Percentiles rank a stretch among this genome's conserved stretches.
phyloP scores from a whole-genome alignment of 1,139 yeast genomes.

The Yamadazyma epiphylla region DNA sequence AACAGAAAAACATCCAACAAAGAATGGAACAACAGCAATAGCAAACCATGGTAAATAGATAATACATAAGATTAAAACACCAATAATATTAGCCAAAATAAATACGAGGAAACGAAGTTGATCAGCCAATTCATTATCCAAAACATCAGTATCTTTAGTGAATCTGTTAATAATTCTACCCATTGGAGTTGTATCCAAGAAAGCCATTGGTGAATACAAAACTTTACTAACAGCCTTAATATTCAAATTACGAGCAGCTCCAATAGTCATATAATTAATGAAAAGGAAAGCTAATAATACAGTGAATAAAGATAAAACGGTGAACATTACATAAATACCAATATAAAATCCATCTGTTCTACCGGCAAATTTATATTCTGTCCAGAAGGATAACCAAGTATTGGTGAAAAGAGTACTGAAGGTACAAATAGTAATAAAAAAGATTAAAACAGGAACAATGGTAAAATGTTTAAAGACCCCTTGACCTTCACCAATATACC shows the following conservation, averaged over 20 bases:
- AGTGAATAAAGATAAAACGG: conserved; percentile 34
- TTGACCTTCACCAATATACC: conserved; percentile 56
- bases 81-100: conserved; percentile 53
- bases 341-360: conserved; percentile 58
- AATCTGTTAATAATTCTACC: conserved; percentile 60
- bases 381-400: conserved; percentile 88
- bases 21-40: conserved; percentile 20
- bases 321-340: conserved; percentile 64
- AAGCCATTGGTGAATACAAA: conserved; percentile 60
- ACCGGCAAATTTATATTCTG: conserved; percentile 47
- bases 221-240: conserved; percentile 56
- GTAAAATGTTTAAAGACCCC: conserved; percentile 32
- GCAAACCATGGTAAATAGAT: conserved; percentile 65
- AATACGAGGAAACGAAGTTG: conserved; percentile 46
- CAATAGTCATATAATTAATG: conserved; percentile 49
- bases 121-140: conserved; percentile 74
- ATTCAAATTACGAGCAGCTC: conserved; percentile 40
- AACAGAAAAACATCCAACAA: conserved; percentile 26
- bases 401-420: conserved; percentile 65
- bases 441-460: conserved; percentile 20
- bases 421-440: conserved; percentile 37
- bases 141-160: conserved; percentile 80
- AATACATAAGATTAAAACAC: conserved; percentile 65
- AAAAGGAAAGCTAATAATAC: conserved; percentile 39
- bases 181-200: conserved; percentile 61